These are phyloP conservation scores for Alternaria incomplexa DNA, from an alignment of 2,329 filamentous ascomycete species.

Conservation along the genomic window DNA sequence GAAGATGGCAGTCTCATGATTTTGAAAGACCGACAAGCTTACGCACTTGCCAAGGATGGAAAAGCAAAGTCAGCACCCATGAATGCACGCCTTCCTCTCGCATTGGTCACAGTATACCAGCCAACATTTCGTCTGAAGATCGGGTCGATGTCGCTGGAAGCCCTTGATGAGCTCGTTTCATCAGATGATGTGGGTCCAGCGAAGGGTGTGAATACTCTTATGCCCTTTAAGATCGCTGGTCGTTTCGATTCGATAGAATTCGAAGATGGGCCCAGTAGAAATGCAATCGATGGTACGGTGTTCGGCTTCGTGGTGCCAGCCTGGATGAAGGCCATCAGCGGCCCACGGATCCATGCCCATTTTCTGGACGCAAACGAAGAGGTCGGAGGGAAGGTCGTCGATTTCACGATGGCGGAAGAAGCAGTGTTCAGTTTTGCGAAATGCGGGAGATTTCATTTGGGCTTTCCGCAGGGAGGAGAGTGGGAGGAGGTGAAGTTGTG, in stretches of 20 bases:
- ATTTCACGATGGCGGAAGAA: slow-evolving; percentile 47
- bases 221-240: slow-evolving; percentile 49
- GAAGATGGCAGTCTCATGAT: slow-evolving; percentile 50
- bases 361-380: slow-evolving; percentile 39
- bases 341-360: slow-evolving; percentile 48
- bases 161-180: slow-evolving; percentile 21
- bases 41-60: slow-evolving; percentile 40
- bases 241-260: slow-evolving; percentile 44
- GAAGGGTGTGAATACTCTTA: slow-evolving; percentile 47
- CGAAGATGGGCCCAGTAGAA: slow-evolving; percentile 24
- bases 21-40: slow-evolving; percentile 44
- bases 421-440: slow-evolving; percentile 48
- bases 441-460: slow-evolving; percentile 52
- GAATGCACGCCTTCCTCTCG: slow-evolving; percentile 46
- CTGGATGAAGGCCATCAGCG: slow-evolving; percentile 51
- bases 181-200: slow-evolving; percentile 21
- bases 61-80: slow-evolving; percentile 39
- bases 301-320: slow-evolving; percentile 50
- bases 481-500: slow-evolving; percentile 45
- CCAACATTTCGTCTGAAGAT: slow-evolving; percentile 43
- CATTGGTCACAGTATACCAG: slow-evolving; percentile 51
- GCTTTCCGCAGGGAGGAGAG: slow-evolving; percentile 50
- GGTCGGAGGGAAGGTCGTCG: slow-evolving; percentile 45
- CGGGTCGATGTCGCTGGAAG: slow-evolving; percentile 22
- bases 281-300: slow-evolving; percentile 46